phyloP scores from a whole-genome alignment of 2,329 filamentous ascomycete species.

The Botryotinia narcissicola region DNA sequence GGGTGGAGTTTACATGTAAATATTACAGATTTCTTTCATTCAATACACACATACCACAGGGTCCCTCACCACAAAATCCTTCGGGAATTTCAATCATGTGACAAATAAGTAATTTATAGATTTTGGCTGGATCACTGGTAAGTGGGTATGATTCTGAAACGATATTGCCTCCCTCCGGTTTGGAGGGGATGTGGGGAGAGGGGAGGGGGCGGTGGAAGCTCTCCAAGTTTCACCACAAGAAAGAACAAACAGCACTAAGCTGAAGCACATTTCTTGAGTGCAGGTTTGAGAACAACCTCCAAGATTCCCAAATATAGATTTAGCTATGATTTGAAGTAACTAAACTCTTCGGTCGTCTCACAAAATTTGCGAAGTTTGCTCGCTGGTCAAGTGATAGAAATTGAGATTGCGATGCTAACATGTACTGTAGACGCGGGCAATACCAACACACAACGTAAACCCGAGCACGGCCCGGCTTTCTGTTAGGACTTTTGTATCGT shows the following conservation, averaged over 20 bases:
- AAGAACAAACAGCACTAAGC: not conserved
- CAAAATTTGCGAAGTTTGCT: not conserved
- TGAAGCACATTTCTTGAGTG: not conserved
- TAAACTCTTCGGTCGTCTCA: not conserved
- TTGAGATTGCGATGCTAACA: not conserved
- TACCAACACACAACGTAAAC: not conserved
- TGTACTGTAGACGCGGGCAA: not conserved
- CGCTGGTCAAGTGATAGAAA: not conserved
- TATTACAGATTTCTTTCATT: slow-evolving; percentile 9
- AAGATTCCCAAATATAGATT: not conserved
- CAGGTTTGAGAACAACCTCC: not conserved
- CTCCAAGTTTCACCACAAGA: not conserved
- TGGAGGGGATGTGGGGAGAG: not conserved
- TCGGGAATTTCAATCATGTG: not conserved
- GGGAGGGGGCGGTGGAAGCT: not conserved
- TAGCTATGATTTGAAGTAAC: not conserved
- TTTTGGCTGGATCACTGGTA: not conserved
- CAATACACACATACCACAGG: slow-evolving; percentile 18
- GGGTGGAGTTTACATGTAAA: slow-evolving; percentile 11
- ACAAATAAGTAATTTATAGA: not conserved
- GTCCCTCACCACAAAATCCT: slow-evolving; percentile 16
- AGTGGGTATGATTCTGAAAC: not conserved
- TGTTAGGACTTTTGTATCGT: not conserved
- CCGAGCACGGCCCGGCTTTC: not conserved
- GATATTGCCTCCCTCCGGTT: not conserved